These are phyloP conservation scores for Candida tropicalis DNA, from an alignment of 1,139 yeast genomes.

Conservation along the genomic window DNA sequence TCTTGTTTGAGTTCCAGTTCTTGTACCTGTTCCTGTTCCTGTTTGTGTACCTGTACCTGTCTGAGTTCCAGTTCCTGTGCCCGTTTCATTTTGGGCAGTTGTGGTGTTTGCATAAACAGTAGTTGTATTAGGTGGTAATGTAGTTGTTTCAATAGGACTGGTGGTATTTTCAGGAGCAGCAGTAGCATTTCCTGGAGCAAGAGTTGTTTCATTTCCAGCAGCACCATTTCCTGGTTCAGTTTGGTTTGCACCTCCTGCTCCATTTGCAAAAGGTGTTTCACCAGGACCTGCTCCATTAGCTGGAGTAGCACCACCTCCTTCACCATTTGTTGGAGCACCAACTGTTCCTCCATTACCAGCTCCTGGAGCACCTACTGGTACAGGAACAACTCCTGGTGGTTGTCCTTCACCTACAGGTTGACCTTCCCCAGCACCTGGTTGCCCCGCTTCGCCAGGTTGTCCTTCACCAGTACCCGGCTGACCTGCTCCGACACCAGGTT, in stretches of 20 bases:
- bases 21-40: not conserved
- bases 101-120: conserved; percentile 4
- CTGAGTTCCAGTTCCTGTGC: not conserved
- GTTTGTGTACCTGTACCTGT: conserved; percentile 4
- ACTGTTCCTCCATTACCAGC: not conserved
- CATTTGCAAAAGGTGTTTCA: not conserved
- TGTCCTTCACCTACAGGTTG: not conserved
- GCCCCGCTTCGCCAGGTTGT: not conserved
- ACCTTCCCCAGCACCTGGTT: not conserved
- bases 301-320: conserved; percentile 1
- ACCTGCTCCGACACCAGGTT: not conserved
- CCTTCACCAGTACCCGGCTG: not conserved
- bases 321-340: conserved; percentile 4
- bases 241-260: conserved; percentile 1
- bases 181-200: conserved; percentile 4
- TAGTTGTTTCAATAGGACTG: not conserved
- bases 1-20: not conserved
- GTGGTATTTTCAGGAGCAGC: conserved; percentile 1
- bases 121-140: conserved; percentile 1
- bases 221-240: conserved; percentile 6
- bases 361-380: not conserved
- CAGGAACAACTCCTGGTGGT: too few relatives aligned
- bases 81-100: not conserved
- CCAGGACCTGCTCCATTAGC: not conserved
- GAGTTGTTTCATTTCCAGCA: not conserved